Conservation (phyloP, 1,284 basidiomycete genomes). For the Apiotrichum akiyoshidainum region DNA sequence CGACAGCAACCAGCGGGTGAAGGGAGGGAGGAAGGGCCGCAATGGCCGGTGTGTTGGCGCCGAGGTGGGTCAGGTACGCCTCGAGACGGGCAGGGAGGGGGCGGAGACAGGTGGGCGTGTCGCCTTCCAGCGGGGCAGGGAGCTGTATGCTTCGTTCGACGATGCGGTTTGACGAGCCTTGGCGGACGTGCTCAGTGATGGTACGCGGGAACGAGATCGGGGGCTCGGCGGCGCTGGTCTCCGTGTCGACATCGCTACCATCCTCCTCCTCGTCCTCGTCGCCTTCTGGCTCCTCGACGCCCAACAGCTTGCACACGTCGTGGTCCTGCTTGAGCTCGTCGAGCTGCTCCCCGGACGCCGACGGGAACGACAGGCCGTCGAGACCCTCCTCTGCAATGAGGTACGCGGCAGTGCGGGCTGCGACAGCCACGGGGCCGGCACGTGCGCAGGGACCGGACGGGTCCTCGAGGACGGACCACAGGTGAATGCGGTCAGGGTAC, state of each 20-base stretch:
- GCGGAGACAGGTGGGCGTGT: conserved; percentile 49
- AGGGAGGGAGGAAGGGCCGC: conserved; percentile 33
- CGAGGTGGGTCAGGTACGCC: conserved; percentile 60
- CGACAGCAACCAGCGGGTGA: conserved; percentile 36
- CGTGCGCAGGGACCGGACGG: conserved; percentile 29
- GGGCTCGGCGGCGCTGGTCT: conserved; percentile 24
- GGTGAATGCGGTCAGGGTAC: conserved; percentile 39
- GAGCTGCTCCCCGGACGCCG: conserved; percentile 40
- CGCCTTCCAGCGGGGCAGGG: not conserved
- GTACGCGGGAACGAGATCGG: conserved; percentile 40
- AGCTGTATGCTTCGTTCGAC: conserved; percentile 53
- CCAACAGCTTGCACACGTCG: conserved; percentile 21
- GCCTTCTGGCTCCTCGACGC: conserved; percentile 11
- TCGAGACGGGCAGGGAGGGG: conserved; percentile 58
- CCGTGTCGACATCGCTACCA: conserved; percentile 9
- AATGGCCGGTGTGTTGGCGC: conserved; percentile 59
- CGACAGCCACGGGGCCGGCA: conserved; percentile 18
- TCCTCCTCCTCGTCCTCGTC: conserved; percentile 6
- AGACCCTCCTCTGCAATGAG: conserved; percentile 46
- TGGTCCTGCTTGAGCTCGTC: conserved; percentile 21
- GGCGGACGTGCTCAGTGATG: conserved; percentile 67
- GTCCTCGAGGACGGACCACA: conserved; percentile 38
- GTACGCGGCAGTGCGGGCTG: conserved; percentile 32
- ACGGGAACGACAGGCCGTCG: conserved; percentile 33
- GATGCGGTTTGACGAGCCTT: conserved; percentile 63